Evolutionary conservation across 306 rosid species (phyloP), one percentile per base, ranked within the genome.

Genomic region (Trichosanthes truncata): DNA sequence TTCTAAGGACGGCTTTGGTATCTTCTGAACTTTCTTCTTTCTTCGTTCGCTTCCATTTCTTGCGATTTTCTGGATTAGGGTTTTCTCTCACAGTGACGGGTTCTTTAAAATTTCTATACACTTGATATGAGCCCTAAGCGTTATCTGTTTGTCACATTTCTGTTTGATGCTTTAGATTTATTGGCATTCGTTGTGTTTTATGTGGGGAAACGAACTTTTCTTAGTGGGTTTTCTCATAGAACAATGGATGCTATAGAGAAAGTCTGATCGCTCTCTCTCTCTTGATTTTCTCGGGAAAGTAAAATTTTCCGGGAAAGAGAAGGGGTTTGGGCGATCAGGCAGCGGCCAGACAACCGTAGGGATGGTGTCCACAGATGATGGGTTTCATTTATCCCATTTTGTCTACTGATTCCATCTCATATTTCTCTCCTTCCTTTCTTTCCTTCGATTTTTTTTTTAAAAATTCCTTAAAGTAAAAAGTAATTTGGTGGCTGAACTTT

Each of bases 311-410:
- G 59, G 76, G 26, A 76, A 74, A 71, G 5, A 1, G 5, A 1
- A 7, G 72, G 52, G n/a, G 20, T 23, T 67, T 21, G 80, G 73
- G 67, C 72, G 60, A 76, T 83, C 78, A 21, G 84, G 92, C 89
- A 87, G 92, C 95, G 93, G 92, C 98, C 93, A 93, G 97, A 93
- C 98, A 93, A 91, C 97, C 93, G 92, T 90, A 93, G 94, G 12
- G 90, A 88, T 93, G 97, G 85, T 83, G 80, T 93, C 97, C 97
- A 91, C 97, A 85, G 94, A 84, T 82, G 84, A 20, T 88, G 91
- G 81, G 92, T n/a, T 85, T 62, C 18, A 3, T 26, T 36, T 8
- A 15, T 75, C 91, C 78, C 80, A 89, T 81, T n/a, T 76, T 36
- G 45, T 87, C 97, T 93, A 90, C 98, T 90, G 85, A 83, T 87